Percentiles rank a stretch among this genome's conserved stretches.
Evolutionary conservation across 805 yeast species (phyloP).

Genomic region (Monosporozyma solicola): DNA sequence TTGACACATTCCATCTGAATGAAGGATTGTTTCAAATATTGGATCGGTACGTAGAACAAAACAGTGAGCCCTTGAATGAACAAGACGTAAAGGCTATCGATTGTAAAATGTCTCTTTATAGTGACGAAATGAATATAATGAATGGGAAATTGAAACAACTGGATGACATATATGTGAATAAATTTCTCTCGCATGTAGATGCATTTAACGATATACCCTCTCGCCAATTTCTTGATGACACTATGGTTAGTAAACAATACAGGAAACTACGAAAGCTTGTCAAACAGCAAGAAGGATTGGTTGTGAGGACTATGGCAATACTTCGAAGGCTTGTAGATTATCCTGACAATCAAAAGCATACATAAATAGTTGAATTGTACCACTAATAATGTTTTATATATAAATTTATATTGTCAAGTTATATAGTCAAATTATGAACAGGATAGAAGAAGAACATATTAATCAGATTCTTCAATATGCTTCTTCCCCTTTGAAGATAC

Average conservation of each 20-base stretch:
- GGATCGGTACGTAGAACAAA: not conserved
- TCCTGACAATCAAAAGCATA: not conserved
- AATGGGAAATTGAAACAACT: not conserved
- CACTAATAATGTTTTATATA: not conserved
- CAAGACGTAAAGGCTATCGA: not conserved
- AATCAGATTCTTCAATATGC: not conserved
- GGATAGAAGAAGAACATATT: not conserved
- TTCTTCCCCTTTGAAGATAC: not conserved
- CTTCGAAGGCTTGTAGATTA: not conserved
- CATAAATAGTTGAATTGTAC: not conserved
- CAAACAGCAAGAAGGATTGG: not conserved
- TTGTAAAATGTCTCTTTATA: not conserved
- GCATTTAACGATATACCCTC: not conserved
- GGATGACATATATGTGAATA: not conserved
- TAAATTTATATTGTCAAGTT: not conserved
- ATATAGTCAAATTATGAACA: not conserved
- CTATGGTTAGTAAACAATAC: not conserved
- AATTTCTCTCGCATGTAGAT: not conserved
- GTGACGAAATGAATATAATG: not conserved
- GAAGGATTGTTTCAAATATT: not conserved
- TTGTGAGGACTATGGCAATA: not conserved
- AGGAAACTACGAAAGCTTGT: not conserved
- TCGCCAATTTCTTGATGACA: not conserved
- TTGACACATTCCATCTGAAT: not conserved
- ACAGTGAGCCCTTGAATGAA: not conserved